phyloP scores from a whole-genome alignment of 2,329 filamentous ascomycete species.

The Tricladium varicosporioides region DNA sequence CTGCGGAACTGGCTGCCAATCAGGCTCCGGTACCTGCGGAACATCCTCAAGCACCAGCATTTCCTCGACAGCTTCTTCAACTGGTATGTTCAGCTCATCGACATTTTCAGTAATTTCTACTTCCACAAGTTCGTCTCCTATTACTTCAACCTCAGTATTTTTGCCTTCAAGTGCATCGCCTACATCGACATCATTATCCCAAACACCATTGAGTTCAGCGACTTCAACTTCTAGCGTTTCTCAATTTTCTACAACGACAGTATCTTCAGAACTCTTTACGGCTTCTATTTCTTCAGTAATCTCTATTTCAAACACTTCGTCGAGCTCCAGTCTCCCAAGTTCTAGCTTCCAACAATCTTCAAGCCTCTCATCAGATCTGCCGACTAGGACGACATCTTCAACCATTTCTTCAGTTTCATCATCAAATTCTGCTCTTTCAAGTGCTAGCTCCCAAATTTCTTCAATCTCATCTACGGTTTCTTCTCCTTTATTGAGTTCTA shows the following conservation, averaged over 20 bases:
- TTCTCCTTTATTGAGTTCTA: too few species aligned
- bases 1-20: slow-evolving; percentile 17
- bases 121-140: background rate
- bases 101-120: slow-evolving; percentile 5
- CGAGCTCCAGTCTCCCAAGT: background rate
- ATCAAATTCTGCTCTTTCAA: background rate
- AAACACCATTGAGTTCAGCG: too few species aligned
- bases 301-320: background rate
- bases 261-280: background rate
- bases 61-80: slow-evolving; percentile 1
- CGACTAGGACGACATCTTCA: background rate
- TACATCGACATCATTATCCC: too few species aligned
- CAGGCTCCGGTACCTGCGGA: slow-evolving; percentile 8
- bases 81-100: slow-evolving; percentile 3
- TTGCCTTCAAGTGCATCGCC: too few species aligned
- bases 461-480: background rate
- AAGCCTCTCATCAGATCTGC: background rate
- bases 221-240: too few species aligned
- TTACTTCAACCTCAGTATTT: background rate
- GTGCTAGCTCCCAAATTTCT: background rate
- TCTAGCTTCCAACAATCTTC: background rate
- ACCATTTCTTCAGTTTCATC: background rate
- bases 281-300: background rate
- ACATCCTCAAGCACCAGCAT: slow-evolving; percentile 1
- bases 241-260: too few species aligned